Percentiles rank a stretch among this genome's conserved stretches.
These are phyloP conservation scores for Starmera quercuum DNA, from an alignment of 805 yeast species.

Conservation along the genomic window DNA sequence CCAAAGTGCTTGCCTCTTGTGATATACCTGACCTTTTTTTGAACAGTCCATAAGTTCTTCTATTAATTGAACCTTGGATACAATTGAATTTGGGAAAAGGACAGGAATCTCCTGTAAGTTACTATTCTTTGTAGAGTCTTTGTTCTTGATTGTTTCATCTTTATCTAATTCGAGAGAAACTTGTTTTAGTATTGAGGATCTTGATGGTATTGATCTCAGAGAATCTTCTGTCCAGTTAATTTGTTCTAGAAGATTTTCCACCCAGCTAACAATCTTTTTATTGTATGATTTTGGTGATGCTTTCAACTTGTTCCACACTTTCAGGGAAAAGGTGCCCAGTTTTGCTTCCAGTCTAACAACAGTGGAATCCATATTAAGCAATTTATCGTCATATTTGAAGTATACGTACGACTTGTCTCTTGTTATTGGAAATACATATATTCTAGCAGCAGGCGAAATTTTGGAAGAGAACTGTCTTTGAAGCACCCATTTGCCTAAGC, in stretches of 20 bases:
- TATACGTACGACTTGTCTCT: constrained; percentile 52
- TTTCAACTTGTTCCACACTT: constrained; percentile 56
- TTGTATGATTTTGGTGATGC: constrained; percentile 50
- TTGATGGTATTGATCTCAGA: constrained; percentile 69
- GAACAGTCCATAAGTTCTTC: constrained; percentile 36
- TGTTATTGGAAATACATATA: constrained; percentile 70
- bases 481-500: too few species aligned
- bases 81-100: constrained; percentile 39
- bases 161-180: constrained; percentile 9
- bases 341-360: constrained; percentile 34
- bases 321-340: constrained; percentile 40
- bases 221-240: constrained; percentile 80
- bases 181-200: constrained; percentile 38
- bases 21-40: constrained; percentile 38
- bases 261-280: constrained; percentile 45
- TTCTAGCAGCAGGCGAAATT: too few species aligned
- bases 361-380: constrained; percentile 27
- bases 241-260: constrained; percentile 45
- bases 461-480: too few species aligned
- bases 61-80: constrained; percentile 21
- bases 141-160: constrained; percentile 12
- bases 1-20: constrained; percentile 44
- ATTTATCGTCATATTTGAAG: constrained; percentile 47
- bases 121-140: constrained; percentile 18
- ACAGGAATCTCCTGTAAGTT: constrained; percentile 29